Evolutionary conservation across 441 rosid genomes (phyloP).

Genomic region (Adansonia rubrostipa): DNA sequence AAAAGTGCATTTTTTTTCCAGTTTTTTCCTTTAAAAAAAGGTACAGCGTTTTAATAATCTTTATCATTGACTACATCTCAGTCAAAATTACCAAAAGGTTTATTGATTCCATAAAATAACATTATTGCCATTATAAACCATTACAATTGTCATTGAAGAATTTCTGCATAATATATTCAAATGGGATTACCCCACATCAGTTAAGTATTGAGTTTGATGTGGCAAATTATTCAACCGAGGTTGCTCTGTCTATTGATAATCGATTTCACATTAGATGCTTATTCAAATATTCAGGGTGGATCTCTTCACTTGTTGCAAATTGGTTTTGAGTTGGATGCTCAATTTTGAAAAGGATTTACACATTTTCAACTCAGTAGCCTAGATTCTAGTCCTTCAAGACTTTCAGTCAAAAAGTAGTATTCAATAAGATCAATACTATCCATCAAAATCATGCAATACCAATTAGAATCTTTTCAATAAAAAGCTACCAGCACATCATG

Average conservation of each 20-base stretch:
- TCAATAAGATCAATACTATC: background rate
- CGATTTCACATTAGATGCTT: background rate
- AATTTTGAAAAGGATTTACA: background rate
- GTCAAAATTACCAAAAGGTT: constrained; percentile 2
- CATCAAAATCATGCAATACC: background rate
- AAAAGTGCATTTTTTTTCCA: background rate
- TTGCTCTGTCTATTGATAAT: background rate
- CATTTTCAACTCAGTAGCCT: background rate
- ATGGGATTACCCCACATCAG: background rate
- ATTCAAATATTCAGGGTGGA: constrained; percentile 1
- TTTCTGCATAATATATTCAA: constrained; percentile 1
- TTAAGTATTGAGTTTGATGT: constrained; percentile 2
- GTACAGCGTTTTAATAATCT: background rate
- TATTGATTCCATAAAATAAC: background rate
- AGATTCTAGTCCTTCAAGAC: background rate
- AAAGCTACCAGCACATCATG: background rate
- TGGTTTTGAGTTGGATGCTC: background rate
- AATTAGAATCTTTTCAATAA: background rate
- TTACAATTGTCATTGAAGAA: background rate
- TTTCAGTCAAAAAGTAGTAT: background rate
- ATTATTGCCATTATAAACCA: background rate
- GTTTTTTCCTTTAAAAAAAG: background rate
- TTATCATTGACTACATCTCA: constrained; percentile 1
- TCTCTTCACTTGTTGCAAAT: background rate
- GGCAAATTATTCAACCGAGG: background rate